Evolutionary conservation across 2,329 filamentous ascomycete genomes (phyloP).

Genomic region (Emmonsiellopsis sp.): DNA sequence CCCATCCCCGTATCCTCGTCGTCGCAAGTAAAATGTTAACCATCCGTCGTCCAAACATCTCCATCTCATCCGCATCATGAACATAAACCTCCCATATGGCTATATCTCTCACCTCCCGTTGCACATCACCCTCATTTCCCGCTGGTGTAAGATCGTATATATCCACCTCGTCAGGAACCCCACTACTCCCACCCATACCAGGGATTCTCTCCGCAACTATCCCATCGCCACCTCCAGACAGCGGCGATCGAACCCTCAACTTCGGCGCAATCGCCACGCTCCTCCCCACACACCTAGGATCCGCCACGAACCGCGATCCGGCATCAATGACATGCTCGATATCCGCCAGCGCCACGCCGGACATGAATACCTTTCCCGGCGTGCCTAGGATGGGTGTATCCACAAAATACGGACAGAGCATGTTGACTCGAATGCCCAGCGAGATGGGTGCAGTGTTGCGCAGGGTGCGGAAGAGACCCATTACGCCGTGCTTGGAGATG

Average conservation of each 20-base stretch:
- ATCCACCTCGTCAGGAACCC: conserved; percentile 13
- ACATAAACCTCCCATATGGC: conserved; percentile 54
- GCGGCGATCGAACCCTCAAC: conserved; percentile 32
- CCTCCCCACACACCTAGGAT: conserved; percentile 48
- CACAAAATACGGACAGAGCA: conserved; percentile 59
- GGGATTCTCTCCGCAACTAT: conserved; percentile 5
- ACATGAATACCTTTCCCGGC: conserved; percentile 42
- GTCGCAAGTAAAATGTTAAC: conserved; percentile 36
- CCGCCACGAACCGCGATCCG: conserved; percentile 51
- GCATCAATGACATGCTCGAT: conserved; percentile 55
- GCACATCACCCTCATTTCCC: conserved; percentile 9
- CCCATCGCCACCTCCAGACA: background rate
- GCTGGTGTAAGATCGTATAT: conserved; percentile 6
- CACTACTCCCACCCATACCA: conserved; percentile 9
- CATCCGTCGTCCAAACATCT: conserved; percentile 47
- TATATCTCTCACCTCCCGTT: conserved; percentile 22
- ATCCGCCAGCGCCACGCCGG: conserved; percentile 46
- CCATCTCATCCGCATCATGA: conserved; percentile 48
- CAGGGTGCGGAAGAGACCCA: conserved; percentile 54
- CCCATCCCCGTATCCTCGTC: background rate
- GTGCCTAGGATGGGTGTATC: conserved; percentile 50
- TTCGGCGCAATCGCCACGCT: conserved; percentile 50
- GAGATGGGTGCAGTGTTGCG: conserved; percentile 39
- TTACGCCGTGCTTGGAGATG: conserved; percentile 55
- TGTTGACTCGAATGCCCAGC: conserved; percentile 51